Evolutionary conservation across 768 basidiomycete genomes (phyloP).

Genomic region (Hemileccinum rubropunctum): DNA sequence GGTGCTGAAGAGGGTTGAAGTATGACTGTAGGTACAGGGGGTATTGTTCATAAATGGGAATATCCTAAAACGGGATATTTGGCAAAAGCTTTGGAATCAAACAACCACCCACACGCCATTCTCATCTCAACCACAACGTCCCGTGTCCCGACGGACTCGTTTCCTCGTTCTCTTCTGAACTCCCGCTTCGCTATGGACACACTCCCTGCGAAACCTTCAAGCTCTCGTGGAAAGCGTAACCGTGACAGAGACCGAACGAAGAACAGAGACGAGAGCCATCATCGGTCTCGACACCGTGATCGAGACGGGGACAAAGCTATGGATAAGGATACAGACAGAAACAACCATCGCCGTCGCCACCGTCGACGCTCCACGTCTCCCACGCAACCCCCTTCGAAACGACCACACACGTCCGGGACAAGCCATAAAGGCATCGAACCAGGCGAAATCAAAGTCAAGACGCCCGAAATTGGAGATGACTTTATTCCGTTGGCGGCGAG

Average conservation of each 20-base stretch:
- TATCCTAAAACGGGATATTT: conserved; percentile 10
- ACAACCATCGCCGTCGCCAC: conserved; percentile 1
- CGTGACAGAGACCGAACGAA: conserved; percentile 11
- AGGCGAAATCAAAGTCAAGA: conserved; percentile 10
- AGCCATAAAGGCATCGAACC: conserved; percentile 15
- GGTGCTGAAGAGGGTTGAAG: conserved; percentile 9
- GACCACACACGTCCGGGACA: conserved; percentile 9
- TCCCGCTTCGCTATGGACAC: conserved; percentile 12
- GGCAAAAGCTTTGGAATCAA: conserved; percentile 27
- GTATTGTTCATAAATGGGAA: background rate
- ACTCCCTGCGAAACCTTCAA: conserved; percentile 17
- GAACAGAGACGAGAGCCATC: conserved; percentile 6
- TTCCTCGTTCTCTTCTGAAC: background rate
- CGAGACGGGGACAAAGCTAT: conserved; percentile 6
- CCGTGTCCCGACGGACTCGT: background rate
- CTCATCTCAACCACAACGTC: background rate
- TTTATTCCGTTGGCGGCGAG: conserved; percentile 29
- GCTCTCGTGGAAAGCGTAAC: conserved; percentile 15
- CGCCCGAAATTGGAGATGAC: conserved; percentile 26
- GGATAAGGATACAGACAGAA: background rate
- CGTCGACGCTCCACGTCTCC: conserved; percentile 18
- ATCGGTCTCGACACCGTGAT: conserved; percentile 8
- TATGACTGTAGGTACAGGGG: background rate
- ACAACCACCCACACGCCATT: conserved; percentile 16
- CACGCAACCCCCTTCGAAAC: conserved; percentile 14